Base-by-base conservation (phyloP, 1,284 basidiomycete genomes). In the Heliocybe sulcata region DNA sequence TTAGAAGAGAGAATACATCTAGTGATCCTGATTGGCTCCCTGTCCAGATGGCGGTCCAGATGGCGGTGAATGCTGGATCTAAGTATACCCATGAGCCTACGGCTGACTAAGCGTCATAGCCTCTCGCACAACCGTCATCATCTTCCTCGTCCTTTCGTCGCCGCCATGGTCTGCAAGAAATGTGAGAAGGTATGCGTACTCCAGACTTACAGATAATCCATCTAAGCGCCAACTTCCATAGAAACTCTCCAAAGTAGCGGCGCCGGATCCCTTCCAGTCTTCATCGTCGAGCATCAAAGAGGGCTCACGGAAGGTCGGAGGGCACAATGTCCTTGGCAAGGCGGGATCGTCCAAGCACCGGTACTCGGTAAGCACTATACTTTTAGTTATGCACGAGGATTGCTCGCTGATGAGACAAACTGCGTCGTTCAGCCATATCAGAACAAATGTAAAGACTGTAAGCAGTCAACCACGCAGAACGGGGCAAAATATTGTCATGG, bases 401-500 rank as follows among this genome's bases (percentile, higher is more conserved):
- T 29, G 35, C 54, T 58, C 61, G 56, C 29, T 31, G 29, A 6
- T 31, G 29, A 31, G 12, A 6, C 12, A 56, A 55, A 12, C 25
- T 54, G 45, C 45, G 60, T 60, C 56, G 4, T 54, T 57, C 65
- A 89, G 86, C 89, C 89, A 35, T 92, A 92, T 69, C 82, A 87
- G 70, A 78, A 79, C 51, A 90, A 88, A 67, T 92, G 90, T 67
- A 90, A 85, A 68, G 87, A 89, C 63, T 92, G 90, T 66, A 90
- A 90, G 69, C 83, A 84, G 62, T 78, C 83, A 0, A 82, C 83
- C 26, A 89, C 88, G 10, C 88, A 92, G 77, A 91, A 91, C 63
- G 82, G 79, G 61, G 90, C 87, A 26, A 92, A 90, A 70, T 92
- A 87, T 68, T 92, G 90, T 63, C 90, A 92, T 75, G 84, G 90